These are phyloP conservation scores for Cladosporium austrohemisphaericum DNA, from an alignment of 2,329 filamentous ascomycete species.

Conservation along the genomic window DNA sequence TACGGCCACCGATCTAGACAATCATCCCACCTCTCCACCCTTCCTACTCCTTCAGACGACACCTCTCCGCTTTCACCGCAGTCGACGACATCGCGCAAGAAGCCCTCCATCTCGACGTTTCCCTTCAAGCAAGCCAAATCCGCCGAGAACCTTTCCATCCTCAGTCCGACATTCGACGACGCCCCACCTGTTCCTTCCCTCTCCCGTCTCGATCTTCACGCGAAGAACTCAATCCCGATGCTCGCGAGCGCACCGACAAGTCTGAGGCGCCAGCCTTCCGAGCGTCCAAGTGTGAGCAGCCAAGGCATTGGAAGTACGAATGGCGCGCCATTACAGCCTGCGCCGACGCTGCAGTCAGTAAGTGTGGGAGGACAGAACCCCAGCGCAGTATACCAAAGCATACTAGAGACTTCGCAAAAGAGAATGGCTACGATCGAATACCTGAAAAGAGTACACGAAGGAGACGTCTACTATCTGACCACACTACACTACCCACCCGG, in stretches of 20 bases:
- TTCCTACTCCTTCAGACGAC: slow-evolving; percentile 27
- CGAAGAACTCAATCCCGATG: slow-evolving; percentile 10
- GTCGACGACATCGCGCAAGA: slow-evolving; percentile 29
- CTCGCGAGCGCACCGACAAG: background rate
- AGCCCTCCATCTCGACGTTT: slow-evolving; percentile 14
- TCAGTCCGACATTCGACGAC: slow-evolving; percentile 11
- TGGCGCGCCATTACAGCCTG: slow-evolving; percentile 22
- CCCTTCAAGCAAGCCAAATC: slow-evolving; percentile 13
- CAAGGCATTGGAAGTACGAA: slow-evolving; percentile 16
- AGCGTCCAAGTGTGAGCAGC: slow-evolving; percentile 17
- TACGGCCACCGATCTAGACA: slow-evolving; percentile 23
- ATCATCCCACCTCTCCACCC: slow-evolving; percentile 32
- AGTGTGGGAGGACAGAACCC: slow-evolving; percentile 39
- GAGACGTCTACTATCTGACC: slow-evolving; percentile 96
- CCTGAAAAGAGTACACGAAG: slow-evolving; percentile 86
- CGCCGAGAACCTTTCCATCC: slow-evolving; percentile 13
- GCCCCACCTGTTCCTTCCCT: slow-evolving; percentile 10
- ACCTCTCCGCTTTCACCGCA: slow-evolving; percentile 21
- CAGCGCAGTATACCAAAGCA: slow-evolving; percentile 58
- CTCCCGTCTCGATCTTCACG: slow-evolving; percentile 2
- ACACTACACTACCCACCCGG: slow-evolving; percentile 84
- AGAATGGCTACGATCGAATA: slow-evolving; percentile 93
- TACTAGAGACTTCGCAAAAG: slow-evolving; percentile 85
- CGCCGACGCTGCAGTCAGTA: slow-evolving; percentile 15
- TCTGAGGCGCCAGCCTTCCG: background rate